These are phyloP conservation scores for Wickerhamiella australiensis DNA, from an alignment of 805 yeast species.

Conservation along the genomic window DNA sequence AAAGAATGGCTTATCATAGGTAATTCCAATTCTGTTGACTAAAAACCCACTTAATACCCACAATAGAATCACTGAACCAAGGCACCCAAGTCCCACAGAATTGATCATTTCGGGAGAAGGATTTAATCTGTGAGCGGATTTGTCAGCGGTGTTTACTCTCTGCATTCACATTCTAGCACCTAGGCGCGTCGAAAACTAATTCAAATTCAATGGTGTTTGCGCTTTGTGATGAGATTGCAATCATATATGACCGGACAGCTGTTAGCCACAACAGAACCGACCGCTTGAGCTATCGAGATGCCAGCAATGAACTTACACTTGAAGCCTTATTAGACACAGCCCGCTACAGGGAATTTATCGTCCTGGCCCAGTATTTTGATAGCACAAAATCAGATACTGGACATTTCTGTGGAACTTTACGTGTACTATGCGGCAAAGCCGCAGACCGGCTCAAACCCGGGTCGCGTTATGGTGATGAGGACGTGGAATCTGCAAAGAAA, in stretches of 20 bases:
- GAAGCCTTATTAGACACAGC: background rate
- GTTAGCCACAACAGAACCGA: background rate
- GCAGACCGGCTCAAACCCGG: background rate
- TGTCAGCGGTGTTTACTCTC: constrained; percentile 3
- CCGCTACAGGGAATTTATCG: background rate
- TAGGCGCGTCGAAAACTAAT: background rate
- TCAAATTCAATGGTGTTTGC: background rate
- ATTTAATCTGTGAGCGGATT: background rate
- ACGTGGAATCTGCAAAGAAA: background rate
- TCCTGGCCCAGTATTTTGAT: background rate
- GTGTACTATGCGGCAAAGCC: background rate
- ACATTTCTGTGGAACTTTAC: background rate
- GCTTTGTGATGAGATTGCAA: background rate
- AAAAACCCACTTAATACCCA: constrained; percentile 90
- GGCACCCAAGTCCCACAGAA: constrained; percentile 58
- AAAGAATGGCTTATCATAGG: constrained; percentile 78
- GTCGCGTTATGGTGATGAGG: background rate
- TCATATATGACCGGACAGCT: background rate
- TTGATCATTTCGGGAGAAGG: background rate
- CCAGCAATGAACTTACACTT: background rate
- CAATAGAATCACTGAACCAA: constrained; percentile 62
- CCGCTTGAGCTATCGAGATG: background rate
- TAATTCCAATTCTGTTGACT: constrained; percentile 50
- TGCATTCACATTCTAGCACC: too few relatives aligned
- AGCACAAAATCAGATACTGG: background rate